A percentile compares a stretch with the other conserved stretches of the same genome.
Evolutionary conservation across 2,329 filamentous ascomycete species (phyloP).

Genomic region (Claviceps citrina): DNA sequence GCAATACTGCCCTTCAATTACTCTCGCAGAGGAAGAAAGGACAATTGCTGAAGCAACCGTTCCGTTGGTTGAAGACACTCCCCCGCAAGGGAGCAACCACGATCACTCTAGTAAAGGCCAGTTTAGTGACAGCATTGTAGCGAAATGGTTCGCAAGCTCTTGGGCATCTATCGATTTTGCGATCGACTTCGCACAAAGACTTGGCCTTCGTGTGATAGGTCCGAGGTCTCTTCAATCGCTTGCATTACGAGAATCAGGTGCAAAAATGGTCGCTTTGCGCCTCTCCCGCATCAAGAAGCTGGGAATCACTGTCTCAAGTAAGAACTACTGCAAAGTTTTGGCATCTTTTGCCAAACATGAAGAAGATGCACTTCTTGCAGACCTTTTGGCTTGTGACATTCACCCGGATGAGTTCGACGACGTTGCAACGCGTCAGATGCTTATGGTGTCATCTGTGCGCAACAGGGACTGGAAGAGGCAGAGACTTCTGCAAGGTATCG

Average conservation of each 20-base stretch:
- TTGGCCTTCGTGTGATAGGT: conserved; percentile 59
- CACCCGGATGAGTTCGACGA: conserved; percentile 43
- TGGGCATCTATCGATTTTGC: conserved; percentile 60
- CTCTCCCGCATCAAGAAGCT: conserved; percentile 45
- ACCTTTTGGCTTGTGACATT: conserved; percentile 33
- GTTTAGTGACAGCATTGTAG: conserved; percentile 42
- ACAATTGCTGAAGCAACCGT: conserved; percentile 6
- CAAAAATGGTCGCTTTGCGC: conserved; percentile 39
- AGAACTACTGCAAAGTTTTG: conserved; percentile 50
- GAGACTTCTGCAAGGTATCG: conserved; percentile 29
- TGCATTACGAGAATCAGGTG: conserved; percentile 45
- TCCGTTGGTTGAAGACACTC: background rate
- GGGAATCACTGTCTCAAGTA: conserved; percentile 46
- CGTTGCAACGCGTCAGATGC: conserved; percentile 21
- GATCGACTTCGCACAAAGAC: conserved; percentile 51
- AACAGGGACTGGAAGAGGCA: conserved; percentile 24
- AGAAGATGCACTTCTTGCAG: conserved; percentile 32
- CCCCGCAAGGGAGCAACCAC: background rate
- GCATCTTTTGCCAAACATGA: conserved; percentile 44
- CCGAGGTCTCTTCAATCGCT: conserved; percentile 65
- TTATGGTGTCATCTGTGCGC: conserved; percentile 20
- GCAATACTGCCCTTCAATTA: conserved; percentile 28
- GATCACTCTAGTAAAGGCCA: conserved; percentile 7
- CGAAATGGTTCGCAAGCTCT: conserved; percentile 61
- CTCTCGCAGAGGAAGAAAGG: conserved; percentile 24